Conservation (phyloP, 768 basidiomycete genomes). For the Atractiella rhizophila region DNA sequence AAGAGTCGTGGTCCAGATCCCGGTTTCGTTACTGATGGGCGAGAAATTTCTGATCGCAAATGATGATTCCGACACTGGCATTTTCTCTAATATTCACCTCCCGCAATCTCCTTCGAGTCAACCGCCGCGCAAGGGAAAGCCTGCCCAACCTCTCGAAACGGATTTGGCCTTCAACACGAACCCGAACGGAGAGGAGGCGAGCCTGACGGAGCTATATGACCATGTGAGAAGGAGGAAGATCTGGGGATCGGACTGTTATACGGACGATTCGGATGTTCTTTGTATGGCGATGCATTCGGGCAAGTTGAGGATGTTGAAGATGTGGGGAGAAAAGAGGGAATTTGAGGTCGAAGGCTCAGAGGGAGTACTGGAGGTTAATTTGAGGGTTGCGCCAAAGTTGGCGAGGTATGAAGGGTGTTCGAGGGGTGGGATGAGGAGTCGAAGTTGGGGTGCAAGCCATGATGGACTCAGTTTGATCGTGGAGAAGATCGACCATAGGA, state of each 20-base stretch:
- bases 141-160: no score
- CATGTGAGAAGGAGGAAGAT: constrained; percentile 18
- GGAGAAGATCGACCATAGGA: constrained; percentile 20
- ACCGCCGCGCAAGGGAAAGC: no score
- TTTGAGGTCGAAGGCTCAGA: background rate
- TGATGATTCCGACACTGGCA: no score
- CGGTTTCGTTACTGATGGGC: no score
- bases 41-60: no score
- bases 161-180: no score
- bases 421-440: constrained; percentile 20
- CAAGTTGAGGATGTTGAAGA: constrained; percentile 18
- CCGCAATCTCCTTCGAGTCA: no score
- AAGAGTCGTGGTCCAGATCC: no score
- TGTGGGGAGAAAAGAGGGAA: background rate
- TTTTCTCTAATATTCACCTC: no score
- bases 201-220: no score
- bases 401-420: constrained; percentile 22
- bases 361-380: constrained; percentile 15
- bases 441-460: constrained; percentile 27
- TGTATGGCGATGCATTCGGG: constrained; percentile 23
- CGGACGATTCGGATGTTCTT: constrained; percentile 26
- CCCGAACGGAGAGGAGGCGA: no score
- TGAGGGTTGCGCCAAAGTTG: constrained; percentile 22
- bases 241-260: constrained; percentile 27
- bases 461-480: constrained; percentile 24